Conservation (phyloP, 2,329 filamentous ascomycete species). For the Leptographium flavum region DNA sequence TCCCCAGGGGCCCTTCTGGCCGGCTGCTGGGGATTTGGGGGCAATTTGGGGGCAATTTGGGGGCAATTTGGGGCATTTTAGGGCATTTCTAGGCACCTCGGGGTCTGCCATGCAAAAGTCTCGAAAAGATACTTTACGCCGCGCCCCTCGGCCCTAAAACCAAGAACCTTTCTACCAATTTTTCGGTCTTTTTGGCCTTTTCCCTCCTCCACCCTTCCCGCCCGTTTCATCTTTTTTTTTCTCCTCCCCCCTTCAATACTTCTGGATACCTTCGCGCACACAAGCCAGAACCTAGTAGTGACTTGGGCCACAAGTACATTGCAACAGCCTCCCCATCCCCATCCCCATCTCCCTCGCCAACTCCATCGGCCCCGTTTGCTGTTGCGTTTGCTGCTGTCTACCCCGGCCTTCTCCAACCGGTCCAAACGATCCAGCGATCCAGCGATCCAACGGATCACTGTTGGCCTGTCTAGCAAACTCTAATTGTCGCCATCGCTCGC, state of each 20-base stretch:
- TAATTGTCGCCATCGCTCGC: not conserved
- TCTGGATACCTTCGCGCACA: slow-evolving; percentile 1
- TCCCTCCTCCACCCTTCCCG: slow-evolving; percentile 2
- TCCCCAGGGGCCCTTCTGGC: too few species aligned
- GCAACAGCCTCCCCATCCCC: slow-evolving; percentile 4
- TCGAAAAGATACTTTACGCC: not conserved
- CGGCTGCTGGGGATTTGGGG: too few species aligned
- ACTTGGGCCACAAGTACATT: slow-evolving; percentile 8
- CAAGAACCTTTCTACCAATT: not conserved
- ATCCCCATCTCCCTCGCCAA: too few species aligned
- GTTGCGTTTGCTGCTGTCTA: slow-evolving; percentile 1
- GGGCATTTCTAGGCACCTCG: too few species aligned
- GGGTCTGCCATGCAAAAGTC: too few species aligned
- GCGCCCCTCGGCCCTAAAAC: slow-evolving; percentile 2
- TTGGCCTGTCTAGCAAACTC: not conserved
- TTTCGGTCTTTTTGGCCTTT: too few species aligned
- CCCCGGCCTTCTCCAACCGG: too few species aligned
- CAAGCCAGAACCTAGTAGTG: slow-evolving; percentile 6
- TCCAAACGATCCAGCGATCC: too few species aligned
- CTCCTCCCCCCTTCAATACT: slow-evolving; percentile 2
- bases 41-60: too few species aligned
- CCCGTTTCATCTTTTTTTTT: slow-evolving; percentile 2
- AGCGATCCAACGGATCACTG: not conserved
- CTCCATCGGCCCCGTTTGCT: slow-evolving; percentile 6
- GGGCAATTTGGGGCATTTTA: too few species aligned